Base-by-base conservation (phyloP, 805 yeast genomes). In the Metschnikowia baotianmanensis region DNA sequence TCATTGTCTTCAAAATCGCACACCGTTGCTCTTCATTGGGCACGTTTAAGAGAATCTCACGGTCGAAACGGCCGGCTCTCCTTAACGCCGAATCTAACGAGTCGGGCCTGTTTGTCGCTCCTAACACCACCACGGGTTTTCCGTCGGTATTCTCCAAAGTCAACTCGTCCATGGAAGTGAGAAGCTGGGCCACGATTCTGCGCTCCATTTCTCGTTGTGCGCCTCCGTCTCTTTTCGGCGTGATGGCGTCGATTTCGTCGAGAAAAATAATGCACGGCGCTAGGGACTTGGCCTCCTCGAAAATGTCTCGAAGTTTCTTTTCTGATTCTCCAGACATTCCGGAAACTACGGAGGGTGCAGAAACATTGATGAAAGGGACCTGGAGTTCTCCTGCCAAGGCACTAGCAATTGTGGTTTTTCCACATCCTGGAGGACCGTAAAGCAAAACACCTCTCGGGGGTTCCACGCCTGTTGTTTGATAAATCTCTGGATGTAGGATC, bases 291-390 rank as follows among this genome's bases (percentile, higher is more conserved):
- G 99, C 99, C 58, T 93, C 98, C 27, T 89, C 96, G 57, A 91
- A 91, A 27, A 91, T 70, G 44, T 93, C 98, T 47, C 99, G 74
- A 17, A 93, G 72, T 57, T 91, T 90, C 69, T 93, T 93, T 61
- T 93, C 99, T 48, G 91, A 81, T 61, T 93, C 99, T 31, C 99
- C 99, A n/a, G 96, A 87, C 98, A 93, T 93, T 5, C 99, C 99
- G 46, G 96, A 86, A 0, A 93, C 98, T 7, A 93, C 87, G 2
- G 96, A 83, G 1, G 99, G 99, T 0, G 99, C 98, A 20, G 96
- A 85, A 1, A 93, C 74, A 32, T 85, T 83, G 13, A 93, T 79
- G 57, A 93, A 93, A 0, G 98, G 96, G 0, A 93, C 96, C 51
- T 88, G 85, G 23, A 93, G 72, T 57, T 91, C 96, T 21, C 96